Evolutionary conservation across 108 stramenopile genomes (phyloP).

Genomic region (Nitzschia palea): DNA sequence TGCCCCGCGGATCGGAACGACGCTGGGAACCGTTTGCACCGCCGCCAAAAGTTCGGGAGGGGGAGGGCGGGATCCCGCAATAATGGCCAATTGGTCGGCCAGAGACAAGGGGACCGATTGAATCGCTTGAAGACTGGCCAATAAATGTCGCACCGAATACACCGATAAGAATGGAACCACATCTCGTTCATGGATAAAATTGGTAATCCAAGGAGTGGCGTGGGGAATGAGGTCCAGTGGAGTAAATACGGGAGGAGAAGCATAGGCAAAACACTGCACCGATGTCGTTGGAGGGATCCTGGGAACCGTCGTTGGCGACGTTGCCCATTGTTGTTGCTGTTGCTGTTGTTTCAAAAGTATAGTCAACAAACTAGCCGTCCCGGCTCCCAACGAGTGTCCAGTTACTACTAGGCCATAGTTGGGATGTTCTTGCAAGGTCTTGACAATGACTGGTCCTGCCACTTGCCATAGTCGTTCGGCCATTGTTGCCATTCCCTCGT

Average conservation of each 20-base stretch:
- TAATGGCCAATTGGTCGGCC: constrained; percentile 6
- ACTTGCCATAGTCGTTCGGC: constrained; percentile 34
- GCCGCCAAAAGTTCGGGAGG: constrained; percentile 19
- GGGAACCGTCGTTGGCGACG: background rate
- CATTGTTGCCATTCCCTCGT: constrained; percentile 36
- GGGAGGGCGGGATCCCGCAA: constrained; percentile 6
- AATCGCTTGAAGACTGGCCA: constrained; percentile 14
- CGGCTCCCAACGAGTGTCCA: constrained; percentile 51
- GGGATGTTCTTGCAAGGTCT: constrained; percentile 3
- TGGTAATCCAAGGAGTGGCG: constrained; percentile 15
- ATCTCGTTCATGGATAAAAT: constrained; percentile 41
- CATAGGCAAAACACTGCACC: constrained; percentile 42
- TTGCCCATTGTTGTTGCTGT: constrained; percentile 6
- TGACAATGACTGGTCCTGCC: constrained; percentile 6
- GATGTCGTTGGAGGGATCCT: constrained; percentile 11
- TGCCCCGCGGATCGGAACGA: constrained; percentile 31
- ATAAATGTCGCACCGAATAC: constrained; percentile 30
- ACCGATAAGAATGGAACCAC: constrained; percentile 37
- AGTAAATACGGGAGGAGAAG: constrained; percentile 37
- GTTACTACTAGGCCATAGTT: constrained; percentile 39
- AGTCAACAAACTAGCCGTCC: constrained; percentile 35
- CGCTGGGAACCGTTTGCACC: constrained; percentile 6
- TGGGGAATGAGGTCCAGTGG: constrained; percentile 27
- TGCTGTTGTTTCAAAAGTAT: constrained; percentile 8
- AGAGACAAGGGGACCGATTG: constrained; percentile 12